A percentile compares a stretch with the other conserved stretches of the same genome.
Evolutionary conservation across 148 eudicot genomes (phyloP).

Genomic region (Bassia scoparia): DNA sequence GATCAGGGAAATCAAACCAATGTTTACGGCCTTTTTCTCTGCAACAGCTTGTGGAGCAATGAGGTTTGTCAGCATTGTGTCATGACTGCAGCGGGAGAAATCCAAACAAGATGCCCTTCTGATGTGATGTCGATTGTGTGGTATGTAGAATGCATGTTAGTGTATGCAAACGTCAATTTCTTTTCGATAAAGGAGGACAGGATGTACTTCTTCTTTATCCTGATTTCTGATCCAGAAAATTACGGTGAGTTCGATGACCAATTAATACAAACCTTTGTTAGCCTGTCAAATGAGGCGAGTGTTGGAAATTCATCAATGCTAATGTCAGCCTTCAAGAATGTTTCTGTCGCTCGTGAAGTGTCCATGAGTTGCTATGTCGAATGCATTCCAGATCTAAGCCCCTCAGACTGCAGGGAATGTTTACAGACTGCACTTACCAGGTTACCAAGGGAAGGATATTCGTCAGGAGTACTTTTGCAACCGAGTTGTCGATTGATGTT

Average conservation of each 20-base stretch:
- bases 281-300: constrained; percentile 12
- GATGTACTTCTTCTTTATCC: too few relatives aligned
- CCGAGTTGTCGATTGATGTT: constrained; percentile 25
- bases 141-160: constrained; percentile 25
- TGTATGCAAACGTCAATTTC: constrained; percentile 21
- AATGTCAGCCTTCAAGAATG: constrained; percentile 11
- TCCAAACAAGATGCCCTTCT: too few relatives aligned
- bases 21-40: too few relatives aligned
- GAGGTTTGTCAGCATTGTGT: too few relatives aligned
- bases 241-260: constrained; percentile 18
- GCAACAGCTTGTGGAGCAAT: too few relatives aligned
- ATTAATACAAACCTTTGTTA: constrained; percentile 18
- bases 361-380: constrained; percentile 21
- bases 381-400: constrained; percentile 24
- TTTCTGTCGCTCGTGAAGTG: constrained; percentile 1
- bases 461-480: constrained; percentile 22
- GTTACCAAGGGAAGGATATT: constrained; percentile 10
- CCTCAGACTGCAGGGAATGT: constrained; percentile 17
- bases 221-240: too few relatives aligned
- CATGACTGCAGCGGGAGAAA: too few relatives aligned
- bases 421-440: constrained; percentile 24
- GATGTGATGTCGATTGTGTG: constrained; percentile 15
- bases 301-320: constrained; percentile 16
- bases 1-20: too few relatives aligned
- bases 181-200: too few relatives aligned